Percentiles rank a stretch among this genome's conserved stretches.
These are phyloP conservation scores for Pinus taeda DNA, from an alignment of 75 land plant genomes.

Conservation along the genomic window DNA sequence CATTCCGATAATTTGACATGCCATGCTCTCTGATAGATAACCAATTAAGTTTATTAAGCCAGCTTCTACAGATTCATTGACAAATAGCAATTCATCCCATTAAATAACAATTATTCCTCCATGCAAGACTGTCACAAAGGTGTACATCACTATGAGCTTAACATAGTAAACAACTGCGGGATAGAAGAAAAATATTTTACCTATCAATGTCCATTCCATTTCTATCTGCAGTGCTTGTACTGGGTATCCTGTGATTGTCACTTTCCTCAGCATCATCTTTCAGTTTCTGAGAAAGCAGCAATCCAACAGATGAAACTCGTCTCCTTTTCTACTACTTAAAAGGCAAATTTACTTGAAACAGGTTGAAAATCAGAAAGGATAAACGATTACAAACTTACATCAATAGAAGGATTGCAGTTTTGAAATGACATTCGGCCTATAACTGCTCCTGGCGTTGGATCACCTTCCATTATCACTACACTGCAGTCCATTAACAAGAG, in stretches of 20 bases:
- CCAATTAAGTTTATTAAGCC: not conserved
- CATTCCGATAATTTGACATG: not conserved
- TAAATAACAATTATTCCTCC: too few relatives aligned
- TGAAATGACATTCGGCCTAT: conserved; percentile 97
- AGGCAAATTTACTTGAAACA: not conserved
- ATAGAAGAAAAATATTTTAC: not conserved
- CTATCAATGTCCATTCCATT: not conserved
- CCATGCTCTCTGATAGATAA: not conserved
- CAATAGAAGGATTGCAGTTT: conserved; percentile 84
- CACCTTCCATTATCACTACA: conserved; percentile 90
- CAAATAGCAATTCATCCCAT: too few relatives aligned
- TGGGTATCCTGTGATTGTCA: not conserved
- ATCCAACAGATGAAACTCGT: not conserved
- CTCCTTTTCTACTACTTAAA: not conserved
- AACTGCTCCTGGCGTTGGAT: conserved; percentile 82
- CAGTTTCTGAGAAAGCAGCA: conserved; percentile 53
- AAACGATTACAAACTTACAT: conserved; percentile 52
- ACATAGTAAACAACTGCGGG: not conserved
- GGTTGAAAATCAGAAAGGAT: not conserved
- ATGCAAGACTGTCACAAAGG: too few relatives aligned
- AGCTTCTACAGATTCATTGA: too few relatives aligned
- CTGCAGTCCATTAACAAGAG: conserved; percentile 25
- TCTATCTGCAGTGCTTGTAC: conserved; percentile 3
- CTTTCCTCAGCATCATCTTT: conserved; percentile 39
- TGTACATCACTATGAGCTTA: too few relatives aligned